Base-by-base conservation (phyloP, 2,329 filamentous ascomycete genomes). In the Scytalidium lignicola region DNA sequence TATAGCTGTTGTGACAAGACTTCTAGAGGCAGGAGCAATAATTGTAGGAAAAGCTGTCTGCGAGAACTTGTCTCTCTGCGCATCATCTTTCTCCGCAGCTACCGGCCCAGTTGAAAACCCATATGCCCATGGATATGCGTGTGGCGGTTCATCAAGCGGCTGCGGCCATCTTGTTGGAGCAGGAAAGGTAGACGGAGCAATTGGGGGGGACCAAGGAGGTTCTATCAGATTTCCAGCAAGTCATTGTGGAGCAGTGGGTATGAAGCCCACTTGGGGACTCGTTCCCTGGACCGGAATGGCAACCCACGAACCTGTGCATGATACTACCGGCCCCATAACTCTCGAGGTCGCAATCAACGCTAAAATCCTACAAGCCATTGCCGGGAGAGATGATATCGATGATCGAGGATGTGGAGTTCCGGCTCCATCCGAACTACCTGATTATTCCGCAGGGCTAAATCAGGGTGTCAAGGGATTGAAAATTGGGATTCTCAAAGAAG, bases 91-190 rank as follows among this genome's bases (percentile, higher is more conserved):
- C 13, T 7, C 26, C 26, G 7, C 26, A 7, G 26, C 7, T 7
- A 28, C 26, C 7, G 26, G 26, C 26, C 7, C 7, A 7, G 26
- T 28, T 7, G 26, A 28, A 28, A 28, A 28, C 26, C 26, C 75
- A 0, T 66, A 68, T 37, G 58, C 57, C 1, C 54, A 64, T 41
- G 74, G 74, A 0, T 77, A 78, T 53, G 73, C 68, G 1, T 65
- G 71, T 8, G 74, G 75, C 2, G 75, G 75, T 1, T 77, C 74
- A 44, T 75, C 70, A 0, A 73, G 69, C 2, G 75, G 75, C 1
- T 69, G 70, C 10, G 73, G 67, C 0, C 72, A 71, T 0, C 64
- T 78, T 1, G 70, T 79, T 1, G 69, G 68, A 1, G 62, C 68
- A 3, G 70, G 70, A 0, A 54, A 65, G 2, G 67, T 72, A 5